phyloP scores from a whole-genome alignment of 2,329 filamentous ascomycete species.

The Drechslera avenae region DNA sequence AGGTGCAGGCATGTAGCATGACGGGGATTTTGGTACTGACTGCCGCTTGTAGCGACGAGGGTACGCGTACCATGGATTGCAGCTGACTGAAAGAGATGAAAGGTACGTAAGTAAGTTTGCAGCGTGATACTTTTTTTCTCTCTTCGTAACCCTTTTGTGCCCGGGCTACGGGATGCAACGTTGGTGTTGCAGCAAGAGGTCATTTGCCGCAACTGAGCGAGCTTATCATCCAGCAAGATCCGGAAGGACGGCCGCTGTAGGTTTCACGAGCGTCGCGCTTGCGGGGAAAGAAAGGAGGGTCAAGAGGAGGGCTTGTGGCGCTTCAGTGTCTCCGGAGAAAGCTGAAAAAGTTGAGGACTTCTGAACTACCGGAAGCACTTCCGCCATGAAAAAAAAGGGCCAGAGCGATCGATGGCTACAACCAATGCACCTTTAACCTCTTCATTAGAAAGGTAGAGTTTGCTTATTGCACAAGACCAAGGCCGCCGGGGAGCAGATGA shows the following conservation, averaged over 20 bases:
- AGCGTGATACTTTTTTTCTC: too few species aligned
- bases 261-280: too few species aligned
- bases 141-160: not conserved
- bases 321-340: not conserved
- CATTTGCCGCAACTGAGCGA: constrained; percentile 3
- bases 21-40: not conserved
- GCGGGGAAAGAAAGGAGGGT: not conserved
- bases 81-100: not conserved
- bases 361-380: not conserved
- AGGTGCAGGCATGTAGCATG: not conserved
- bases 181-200: constrained; percentile 4
- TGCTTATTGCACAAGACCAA: too few species aligned
- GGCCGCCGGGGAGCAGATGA: too few species aligned
- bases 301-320: not conserved
- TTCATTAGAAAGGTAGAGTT: not conserved
- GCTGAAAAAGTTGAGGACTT: not conserved
- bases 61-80: constrained; percentile 2
- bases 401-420: not conserved
- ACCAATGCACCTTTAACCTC: not conserved
- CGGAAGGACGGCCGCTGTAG: too few species aligned
- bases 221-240: not conserved
- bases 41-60: constrained; percentile 12
- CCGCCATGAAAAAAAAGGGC: not conserved
- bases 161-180: constrained; percentile 5
- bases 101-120: not conserved